Conservation (phyloP, 2,329 filamentous ascomycete genomes). For the Colletotrichum orchidophilum region DNA sequence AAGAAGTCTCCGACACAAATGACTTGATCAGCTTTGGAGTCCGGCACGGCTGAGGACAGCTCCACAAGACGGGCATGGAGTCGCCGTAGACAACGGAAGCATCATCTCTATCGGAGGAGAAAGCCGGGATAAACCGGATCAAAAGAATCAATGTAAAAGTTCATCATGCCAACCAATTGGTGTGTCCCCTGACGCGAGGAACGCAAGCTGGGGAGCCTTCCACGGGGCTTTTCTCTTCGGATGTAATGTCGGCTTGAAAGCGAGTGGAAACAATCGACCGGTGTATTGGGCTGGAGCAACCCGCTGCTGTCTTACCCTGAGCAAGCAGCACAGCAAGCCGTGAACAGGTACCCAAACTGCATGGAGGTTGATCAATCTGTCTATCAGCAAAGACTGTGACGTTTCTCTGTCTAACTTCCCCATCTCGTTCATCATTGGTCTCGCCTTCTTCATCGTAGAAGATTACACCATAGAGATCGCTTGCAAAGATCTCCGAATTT, state of each 20-base stretch:
- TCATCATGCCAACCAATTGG: conserved; percentile 24
- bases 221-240: not conserved
- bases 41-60: too few species aligned
- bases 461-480: conserved; percentile 25
- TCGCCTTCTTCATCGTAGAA: conserved; percentile 21
- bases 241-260: not conserved
- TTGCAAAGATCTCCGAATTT: too few species aligned
- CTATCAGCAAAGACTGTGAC: conserved; percentile 40
- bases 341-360: conserved; percentile 39
- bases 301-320: not conserved
- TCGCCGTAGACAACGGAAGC: not conserved
- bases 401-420: conserved; percentile 33
- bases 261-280: conserved; percentile 2
- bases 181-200: conserved; percentile 9
- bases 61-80: not conserved
- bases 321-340: conserved; percentile 33
- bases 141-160: conserved; percentile 16
- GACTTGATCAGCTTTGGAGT: not conserved
- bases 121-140: conserved; percentile 23
- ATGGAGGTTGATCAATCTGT: conserved; percentile 39
- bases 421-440: not conserved
- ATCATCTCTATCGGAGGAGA: conserved; percentile 3
- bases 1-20: not conserved
- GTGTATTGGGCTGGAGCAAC: conserved; percentile 6
- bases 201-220: conserved; percentile 9